phyloP scores from a whole-genome alignment of 306 rosid species.

The Vigna reflexopilosa region DNA sequence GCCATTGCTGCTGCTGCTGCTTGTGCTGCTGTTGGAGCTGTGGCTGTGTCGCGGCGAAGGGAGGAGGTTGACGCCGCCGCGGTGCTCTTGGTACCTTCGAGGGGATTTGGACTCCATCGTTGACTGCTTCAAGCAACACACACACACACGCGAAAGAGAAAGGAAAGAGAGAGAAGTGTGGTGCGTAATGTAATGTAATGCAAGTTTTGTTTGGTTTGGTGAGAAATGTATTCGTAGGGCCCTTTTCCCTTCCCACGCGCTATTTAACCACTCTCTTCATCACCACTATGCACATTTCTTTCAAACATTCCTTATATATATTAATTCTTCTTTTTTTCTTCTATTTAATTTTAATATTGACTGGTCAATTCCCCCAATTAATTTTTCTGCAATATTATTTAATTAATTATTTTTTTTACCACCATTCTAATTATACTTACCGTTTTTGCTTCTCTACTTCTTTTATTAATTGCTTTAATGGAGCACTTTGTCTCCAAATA shows the following conservation, averaged over 20 bases:
- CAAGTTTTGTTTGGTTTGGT: conserved; percentile 57
- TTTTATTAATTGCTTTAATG: not conserved
- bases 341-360: not conserved
- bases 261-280: not conserved
- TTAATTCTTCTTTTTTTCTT: too few relatives aligned
- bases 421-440: not conserved
- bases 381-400: too few relatives aligned
- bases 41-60: conserved; percentile 40
- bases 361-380: not conserved
- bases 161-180: not conserved
- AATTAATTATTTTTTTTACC: not conserved
- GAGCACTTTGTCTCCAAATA: not conserved
- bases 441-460: not conserved
- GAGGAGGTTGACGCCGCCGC: conserved; percentile 13
- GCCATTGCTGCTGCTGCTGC: conserved; percentile 49
- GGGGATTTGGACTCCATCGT: conserved; percentile 65
- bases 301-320: not conserved
- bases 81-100: conserved; percentile 26
- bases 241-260: conserved; percentile 54
- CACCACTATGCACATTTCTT: not conserved
- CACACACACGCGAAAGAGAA: not conserved
- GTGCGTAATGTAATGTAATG: not conserved
- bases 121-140: not conserved
- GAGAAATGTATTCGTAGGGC: conserved; percentile 64
- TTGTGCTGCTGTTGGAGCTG: conserved; percentile 42